Evolutionary conservation across 106 monocot species (phyloP), one percentile per base, ranked within the genome.

Genomic region (Dendrobium huoshanense): DNA sequence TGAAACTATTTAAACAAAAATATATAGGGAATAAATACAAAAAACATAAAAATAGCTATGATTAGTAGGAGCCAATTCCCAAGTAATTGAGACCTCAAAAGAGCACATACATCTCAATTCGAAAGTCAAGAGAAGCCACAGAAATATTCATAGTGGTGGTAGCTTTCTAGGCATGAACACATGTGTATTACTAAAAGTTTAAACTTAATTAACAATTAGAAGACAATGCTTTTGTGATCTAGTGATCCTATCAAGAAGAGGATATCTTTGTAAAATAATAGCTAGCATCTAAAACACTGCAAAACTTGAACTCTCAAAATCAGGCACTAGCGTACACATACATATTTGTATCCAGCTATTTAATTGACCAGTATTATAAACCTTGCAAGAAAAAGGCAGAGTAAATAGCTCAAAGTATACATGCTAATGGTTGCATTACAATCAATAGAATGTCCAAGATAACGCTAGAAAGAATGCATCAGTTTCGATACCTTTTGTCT

Each of bases 401-500:
- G 5, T 64, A 64, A 64, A 64, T 64, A 7, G 25, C 37, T 64
- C 22, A 24, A 64, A 64, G 24, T 5, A 9, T 25, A 64, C 4
- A 72, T 72, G 72, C 16, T 33, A 4, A 72, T 15, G 0, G 4
- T 16, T 31, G 37, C 37, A 72, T 72, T 72, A 37, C 72, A 33
- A 9, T 25, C 16, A 33, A 72, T 72, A 40, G 9, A 72, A 72
- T 13, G 16, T 72, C 33, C 7, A 72, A 40, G 3, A 72, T 15
- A 15, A 15, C 4, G 33, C 0, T 3, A 33, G 33, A 70, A 72
- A 37, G 4, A 37, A 13, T 72, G 37, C 33, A 72, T 33, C 37
- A 29, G 13, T 67, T 37, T 37, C 20, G n/a, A 81, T 90, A 94
- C 94, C 97, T 98, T 98, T 85, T 98, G 97, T 75, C 88, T 82